Evolutionary conservation across 805 yeast genomes (phyloP).

Genomic region (Brettanomyces naardenensis): DNA sequence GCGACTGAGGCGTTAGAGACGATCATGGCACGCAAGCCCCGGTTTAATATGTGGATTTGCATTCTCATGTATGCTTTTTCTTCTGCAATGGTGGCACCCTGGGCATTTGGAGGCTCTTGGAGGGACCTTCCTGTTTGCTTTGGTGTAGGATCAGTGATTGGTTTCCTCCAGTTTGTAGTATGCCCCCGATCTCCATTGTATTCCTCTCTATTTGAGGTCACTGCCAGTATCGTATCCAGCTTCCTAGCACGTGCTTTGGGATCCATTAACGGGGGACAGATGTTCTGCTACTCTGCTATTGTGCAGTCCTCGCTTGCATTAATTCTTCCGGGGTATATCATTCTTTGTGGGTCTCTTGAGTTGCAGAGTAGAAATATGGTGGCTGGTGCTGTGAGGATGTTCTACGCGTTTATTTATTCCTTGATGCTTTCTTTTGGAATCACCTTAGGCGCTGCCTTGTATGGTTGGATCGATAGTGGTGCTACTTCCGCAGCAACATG

Average conservation of each 20-base stretch:
- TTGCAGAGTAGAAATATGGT: conserved; percentile 83
- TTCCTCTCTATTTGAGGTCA: conserved; percentile 88
- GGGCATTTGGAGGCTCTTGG: conserved; percentile 89
- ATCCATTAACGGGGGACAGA: conserved; percentile 54
- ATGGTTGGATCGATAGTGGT: conserved; percentile 85
- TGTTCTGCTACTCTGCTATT: conserved; percentile 80
- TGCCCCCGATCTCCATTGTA: conserved; percentile 79
- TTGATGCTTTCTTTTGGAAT: conserved; percentile 89
- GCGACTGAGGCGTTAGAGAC: conserved; percentile 68
- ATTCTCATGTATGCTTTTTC: conserved; percentile 76
- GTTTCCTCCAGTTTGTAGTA: conserved; percentile 69
- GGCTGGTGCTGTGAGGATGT: conserved; percentile 94
- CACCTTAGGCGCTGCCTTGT: conserved; percentile 85
- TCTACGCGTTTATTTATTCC: conserved; percentile 90
- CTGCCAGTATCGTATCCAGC: conserved; percentile 79
- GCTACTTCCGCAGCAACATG: conserved; percentile 66
- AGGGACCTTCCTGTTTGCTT: conserved; percentile 77
- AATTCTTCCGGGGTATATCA: conserved; percentile 90
- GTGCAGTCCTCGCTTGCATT: conserved; percentile 87
- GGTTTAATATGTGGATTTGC: conserved; percentile 69
- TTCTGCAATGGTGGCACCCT: conserved; percentile 74
- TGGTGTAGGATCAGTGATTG: conserved; percentile 75
- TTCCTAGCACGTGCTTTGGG: conserved; percentile 88
- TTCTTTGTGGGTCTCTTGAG: conserved; percentile 86
- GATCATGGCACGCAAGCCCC: conserved; percentile 49